These are phyloP conservation scores for Fusarium subtropicale DNA, from an alignment of 2,329 filamentous ascomycete genomes.

Conservation along the genomic window DNA sequence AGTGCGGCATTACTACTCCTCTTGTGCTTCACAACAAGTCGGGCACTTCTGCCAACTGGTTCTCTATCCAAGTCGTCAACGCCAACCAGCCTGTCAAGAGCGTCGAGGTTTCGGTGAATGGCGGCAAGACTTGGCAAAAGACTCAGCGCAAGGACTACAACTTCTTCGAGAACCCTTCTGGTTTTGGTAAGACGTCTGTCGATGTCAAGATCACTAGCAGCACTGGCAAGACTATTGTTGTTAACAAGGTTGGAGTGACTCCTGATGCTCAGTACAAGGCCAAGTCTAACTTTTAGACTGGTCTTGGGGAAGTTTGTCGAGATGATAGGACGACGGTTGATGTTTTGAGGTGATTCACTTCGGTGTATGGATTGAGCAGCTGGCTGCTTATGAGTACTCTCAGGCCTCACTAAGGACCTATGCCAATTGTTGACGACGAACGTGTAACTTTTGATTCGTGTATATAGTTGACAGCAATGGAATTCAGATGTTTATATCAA, in stretches of 20 bases:
- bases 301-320: background rate
- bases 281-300: constrained; percentile 49
- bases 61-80: constrained; percentile 70
- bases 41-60: constrained; percentile 58
- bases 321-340: background rate
- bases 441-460: constrained; percentile 26
- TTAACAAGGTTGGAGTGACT: constrained; percentile 62
- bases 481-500: background rate
- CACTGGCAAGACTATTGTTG: constrained; percentile 62
- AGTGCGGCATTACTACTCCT: constrained; percentile 57
- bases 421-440: background rate
- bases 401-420: background rate
- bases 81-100: constrained; percentile 65
- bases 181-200: constrained; percentile 66
- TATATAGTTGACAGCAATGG: constrained; percentile 27
- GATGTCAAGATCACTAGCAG: constrained; percentile 67
- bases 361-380: constrained; percentile 2
- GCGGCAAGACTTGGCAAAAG: constrained; percentile 67
- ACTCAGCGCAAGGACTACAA: constrained; percentile 67
- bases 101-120: constrained; percentile 71
- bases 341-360: background rate
- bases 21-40: constrained; percentile 59
- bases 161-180: constrained; percentile 70
- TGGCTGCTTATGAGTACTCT: constrained; percentile 19
- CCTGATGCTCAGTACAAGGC: constrained; percentile 48